A percentile compares a stretch with the other conserved stretches of the same genome.
Conservation (phyloP, 2,329 filamentous ascomycete species). For the Nigrospora sphaerica region DNA sequence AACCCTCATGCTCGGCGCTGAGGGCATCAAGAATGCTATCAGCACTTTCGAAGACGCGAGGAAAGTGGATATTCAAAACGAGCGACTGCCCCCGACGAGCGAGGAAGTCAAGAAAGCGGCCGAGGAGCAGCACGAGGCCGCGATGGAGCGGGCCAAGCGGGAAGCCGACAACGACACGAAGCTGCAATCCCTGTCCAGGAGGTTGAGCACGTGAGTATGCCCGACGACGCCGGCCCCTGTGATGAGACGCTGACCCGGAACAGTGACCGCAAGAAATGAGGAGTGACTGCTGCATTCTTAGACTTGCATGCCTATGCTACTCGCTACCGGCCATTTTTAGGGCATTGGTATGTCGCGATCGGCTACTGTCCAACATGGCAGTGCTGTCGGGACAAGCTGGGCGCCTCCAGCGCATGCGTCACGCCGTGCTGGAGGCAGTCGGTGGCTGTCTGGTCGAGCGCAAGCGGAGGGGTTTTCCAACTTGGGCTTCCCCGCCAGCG, state of each 20-base stretch:
- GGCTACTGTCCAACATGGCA: no score
- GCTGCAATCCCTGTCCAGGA: conserved; percentile 76
- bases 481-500: no score
- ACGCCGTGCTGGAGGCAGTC: no score
- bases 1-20: conserved; percentile 94
- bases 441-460: no score
- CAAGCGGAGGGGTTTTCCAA: no score
- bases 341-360: no score
- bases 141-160: conserved; percentile 75
- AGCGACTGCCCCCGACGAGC: conserved; percentile 83
- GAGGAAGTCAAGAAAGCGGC: conserved; percentile 89
- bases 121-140: conserved; percentile 51
- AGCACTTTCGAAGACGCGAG: conserved; percentile 93
- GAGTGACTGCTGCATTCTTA: background rate
- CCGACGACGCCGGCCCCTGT: background rate
- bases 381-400: no score
- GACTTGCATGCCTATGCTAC: no score
- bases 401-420: no score
- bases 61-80: conserved; percentile 96
- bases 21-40: conserved; percentile 98
- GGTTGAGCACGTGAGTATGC: conserved; percentile 91
- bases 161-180: conserved; percentile 91
- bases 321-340: no score
- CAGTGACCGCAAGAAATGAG: conserved; percentile 5
- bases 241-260: background rate